These are phyloP conservation scores for Leccinum boreale DNA, from an alignment of 768 basidiomycete species.

Conservation along the genomic window DNA sequence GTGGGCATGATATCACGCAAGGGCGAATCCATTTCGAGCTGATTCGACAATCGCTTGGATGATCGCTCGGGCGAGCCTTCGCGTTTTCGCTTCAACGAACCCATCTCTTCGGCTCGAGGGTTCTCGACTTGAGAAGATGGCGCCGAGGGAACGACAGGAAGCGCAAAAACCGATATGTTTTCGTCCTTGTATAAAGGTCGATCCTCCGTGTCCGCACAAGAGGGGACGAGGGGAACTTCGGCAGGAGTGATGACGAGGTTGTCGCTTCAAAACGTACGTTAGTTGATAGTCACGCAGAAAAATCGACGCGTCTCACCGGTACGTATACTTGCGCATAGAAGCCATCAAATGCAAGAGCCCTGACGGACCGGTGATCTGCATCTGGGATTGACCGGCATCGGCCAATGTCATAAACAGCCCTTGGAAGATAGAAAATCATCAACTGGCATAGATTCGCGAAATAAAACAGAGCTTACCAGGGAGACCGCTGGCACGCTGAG, in stretches of 20 bases:
- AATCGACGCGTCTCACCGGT: slow-evolving; percentile 43
- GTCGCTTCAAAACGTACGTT: slow-evolving; percentile 37
- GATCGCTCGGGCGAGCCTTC: slow-evolving; percentile 35
- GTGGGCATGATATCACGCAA: background rate
- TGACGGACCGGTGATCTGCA: slow-evolving; percentile 69
- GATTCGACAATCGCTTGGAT: slow-evolving; percentile 33
- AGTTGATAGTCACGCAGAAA: background rate
- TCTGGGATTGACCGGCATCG: slow-evolving; percentile 56
- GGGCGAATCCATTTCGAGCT: background rate
- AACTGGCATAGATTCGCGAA: background rate
- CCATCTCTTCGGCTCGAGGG: background rate
- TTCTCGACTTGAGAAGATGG: background rate
- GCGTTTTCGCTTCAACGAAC: slow-evolving; percentile 42
- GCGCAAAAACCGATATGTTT: slow-evolving; percentile 61
- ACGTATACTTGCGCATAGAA: slow-evolving; percentile 63
- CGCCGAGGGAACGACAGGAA: slow-evolving; percentile 43
- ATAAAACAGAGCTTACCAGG: slow-evolving; percentile 49
- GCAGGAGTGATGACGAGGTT: slow-evolving; percentile 44
- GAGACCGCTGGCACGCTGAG: slow-evolving; percentile 66
- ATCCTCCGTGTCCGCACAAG: slow-evolving; percentile 22
- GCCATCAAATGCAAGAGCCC: slow-evolving; percentile 72
- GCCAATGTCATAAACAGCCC: slow-evolving; percentile 80
- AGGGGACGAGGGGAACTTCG: slow-evolving; percentile 37
- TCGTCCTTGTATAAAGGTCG: slow-evolving; percentile 56
- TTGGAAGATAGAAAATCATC: slow-evolving; percentile 20